Evolutionary conservation across 495 filamentous ascomycete genomes (phyloP).

Genomic region (Cercophora newfieldiana): DNA sequence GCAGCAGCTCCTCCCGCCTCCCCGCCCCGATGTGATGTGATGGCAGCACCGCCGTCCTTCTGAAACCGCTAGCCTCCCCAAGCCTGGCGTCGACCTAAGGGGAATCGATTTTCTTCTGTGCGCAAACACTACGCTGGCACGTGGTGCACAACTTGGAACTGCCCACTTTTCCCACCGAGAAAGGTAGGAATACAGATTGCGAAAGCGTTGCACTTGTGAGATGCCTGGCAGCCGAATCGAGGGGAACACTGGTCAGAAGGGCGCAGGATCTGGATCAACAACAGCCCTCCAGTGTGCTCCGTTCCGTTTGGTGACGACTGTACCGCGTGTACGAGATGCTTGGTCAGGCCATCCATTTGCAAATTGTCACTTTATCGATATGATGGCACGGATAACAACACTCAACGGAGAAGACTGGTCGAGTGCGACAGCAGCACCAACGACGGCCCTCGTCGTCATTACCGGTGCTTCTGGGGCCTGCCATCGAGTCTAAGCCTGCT

Average conservation of each 20-base stretch:
- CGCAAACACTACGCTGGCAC: constrained; percentile 2
- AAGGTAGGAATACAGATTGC: background rate
- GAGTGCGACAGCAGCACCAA: background rate
- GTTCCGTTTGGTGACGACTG: background rate
- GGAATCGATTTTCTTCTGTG: background rate
- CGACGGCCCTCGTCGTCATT: background rate
- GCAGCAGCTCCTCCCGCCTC: background rate
- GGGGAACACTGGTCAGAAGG: constrained; percentile 3
- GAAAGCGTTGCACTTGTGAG: background rate
- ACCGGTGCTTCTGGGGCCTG: too few relatives aligned
- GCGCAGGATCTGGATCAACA: constrained; percentile 16
- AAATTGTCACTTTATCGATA: background rate
- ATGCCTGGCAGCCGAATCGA: background rate
- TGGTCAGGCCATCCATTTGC: background rate
- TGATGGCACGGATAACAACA: background rate
- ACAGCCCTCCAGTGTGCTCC: background rate
- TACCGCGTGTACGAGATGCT: background rate
- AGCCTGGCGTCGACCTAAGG: background rate
- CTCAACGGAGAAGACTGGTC: background rate
- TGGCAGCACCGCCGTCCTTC: background rate
- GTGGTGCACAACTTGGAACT: background rate
- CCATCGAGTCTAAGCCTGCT: background rate
- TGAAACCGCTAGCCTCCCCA: constrained; percentile 7
- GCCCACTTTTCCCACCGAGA: background rate
- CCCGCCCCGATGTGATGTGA: constrained; percentile 10